Conservation (phyloP, 1,284 basidiomycete species). For the Trichosporon sp. region DNA sequence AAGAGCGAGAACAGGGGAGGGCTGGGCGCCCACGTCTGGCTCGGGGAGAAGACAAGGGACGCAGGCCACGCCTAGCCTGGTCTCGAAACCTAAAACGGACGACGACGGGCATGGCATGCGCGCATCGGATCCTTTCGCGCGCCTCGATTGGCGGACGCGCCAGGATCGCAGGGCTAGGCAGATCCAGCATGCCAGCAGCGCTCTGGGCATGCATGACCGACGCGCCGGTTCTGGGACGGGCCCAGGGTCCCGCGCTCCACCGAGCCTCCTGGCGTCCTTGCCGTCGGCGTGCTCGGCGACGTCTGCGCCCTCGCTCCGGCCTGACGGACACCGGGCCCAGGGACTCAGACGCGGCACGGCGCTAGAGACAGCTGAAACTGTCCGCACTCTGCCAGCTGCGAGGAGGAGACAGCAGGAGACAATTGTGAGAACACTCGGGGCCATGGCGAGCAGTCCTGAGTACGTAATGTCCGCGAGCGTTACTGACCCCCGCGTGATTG, state of each 20-base stretch:
- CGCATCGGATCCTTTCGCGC: background rate
- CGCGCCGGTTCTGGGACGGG: too few species aligned
- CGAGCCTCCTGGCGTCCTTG: background rate
- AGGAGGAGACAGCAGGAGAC: background rate
- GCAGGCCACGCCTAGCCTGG: background rate
- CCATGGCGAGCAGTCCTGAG: background rate
- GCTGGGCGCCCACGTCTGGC: background rate
- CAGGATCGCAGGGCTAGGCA: background rate
- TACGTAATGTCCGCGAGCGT: conserved; percentile 2
- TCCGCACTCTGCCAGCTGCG: background rate
- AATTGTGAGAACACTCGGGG: background rate
- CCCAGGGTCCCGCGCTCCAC: background rate
- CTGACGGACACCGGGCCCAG: background rate
- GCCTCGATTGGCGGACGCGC: background rate
- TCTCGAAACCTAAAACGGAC: background rate
- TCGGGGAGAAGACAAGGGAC: background rate
- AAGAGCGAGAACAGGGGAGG: background rate
- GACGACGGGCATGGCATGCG: background rate
- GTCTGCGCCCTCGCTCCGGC: background rate
- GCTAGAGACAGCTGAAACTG: background rate
- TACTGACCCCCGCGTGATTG: background rate
- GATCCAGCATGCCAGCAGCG: background rate
- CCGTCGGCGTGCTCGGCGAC: background rate
- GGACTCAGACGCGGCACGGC: background rate
- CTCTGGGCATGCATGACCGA: too few species aligned